phyloP scores from a whole-genome alignment of 2,329 filamentous ascomycete species.

The Sphaerulina musiva region DNA sequence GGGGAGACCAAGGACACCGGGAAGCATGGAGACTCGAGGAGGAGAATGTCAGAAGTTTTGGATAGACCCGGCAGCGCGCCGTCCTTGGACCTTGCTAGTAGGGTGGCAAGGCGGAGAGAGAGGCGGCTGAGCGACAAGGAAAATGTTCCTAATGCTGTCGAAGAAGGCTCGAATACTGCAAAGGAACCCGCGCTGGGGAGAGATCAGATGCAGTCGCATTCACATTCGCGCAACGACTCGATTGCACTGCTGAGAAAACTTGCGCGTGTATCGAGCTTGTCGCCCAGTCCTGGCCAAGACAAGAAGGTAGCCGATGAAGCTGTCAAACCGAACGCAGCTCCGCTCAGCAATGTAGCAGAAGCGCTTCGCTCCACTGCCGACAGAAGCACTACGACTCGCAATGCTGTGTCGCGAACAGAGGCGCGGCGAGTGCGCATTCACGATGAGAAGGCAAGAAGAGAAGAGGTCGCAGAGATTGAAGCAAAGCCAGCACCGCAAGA shows the following conservation, averaged over 20 bases:
- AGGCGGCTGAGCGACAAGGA: conserved; percentile 13
- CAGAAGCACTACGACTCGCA: background rate
- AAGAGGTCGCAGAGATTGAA: conserved; percentile 6
- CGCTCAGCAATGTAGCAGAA: background rate
- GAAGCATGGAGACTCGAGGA: conserved; percentile 25
- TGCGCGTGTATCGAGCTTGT: conserved; percentile 41
- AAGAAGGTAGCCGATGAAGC: conserved; percentile 4
- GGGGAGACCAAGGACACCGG: conserved; percentile 36
- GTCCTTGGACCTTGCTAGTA: conserved; percentile 7
- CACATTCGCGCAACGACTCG: conserved; percentile 39
- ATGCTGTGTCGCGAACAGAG: conserved; percentile 2
- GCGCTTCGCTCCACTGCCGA: background rate
- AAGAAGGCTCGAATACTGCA: background rate
- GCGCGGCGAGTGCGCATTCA: conserved; percentile 10
- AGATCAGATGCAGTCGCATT: conserved; percentile 17
- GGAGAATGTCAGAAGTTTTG: conserved; percentile 7
- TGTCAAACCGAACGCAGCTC: background rate
- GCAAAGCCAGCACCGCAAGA: conserved; percentile 3
- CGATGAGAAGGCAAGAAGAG: conserved; percentile 9
- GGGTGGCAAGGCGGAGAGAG: conserved; percentile 6
- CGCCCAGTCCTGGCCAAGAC: conserved; percentile 39
- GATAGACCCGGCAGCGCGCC: conserved; percentile 11
- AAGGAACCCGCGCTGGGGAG: background rate
- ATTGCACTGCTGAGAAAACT: conserved; percentile 42
- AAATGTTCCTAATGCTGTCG: conserved; percentile 1